Conservation (phyloP, 139 green algal species). For the Gonium pectorale region DNA sequence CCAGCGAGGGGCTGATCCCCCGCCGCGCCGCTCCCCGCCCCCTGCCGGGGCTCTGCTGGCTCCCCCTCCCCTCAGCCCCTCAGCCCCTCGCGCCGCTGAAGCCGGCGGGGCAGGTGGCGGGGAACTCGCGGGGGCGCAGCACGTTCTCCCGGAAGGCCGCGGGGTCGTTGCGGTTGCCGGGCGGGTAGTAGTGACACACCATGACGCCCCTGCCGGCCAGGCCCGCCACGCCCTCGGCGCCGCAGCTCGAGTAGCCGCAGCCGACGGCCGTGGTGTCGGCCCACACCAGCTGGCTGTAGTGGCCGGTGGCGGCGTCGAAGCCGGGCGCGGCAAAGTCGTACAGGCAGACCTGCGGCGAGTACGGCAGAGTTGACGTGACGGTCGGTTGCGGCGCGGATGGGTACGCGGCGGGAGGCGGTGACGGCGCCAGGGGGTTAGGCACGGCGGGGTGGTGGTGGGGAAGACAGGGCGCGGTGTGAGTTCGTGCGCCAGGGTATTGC, state of each 20-base stretch:
- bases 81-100: neutral
- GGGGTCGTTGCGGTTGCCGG: constrained; percentile 19
- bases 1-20: no score
- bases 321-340: constrained; percentile 46
- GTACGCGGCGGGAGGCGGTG: neutral
- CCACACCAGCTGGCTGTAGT: constrained; percentile 58
- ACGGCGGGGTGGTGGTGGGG: no score
- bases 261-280: constrained; percentile 25
- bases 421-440: neutral
- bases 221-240: neutral
- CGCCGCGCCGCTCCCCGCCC: no score
- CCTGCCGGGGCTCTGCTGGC: no score
- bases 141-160: neutral
- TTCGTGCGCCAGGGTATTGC: no score
- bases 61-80: no score
- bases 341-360: constrained; percentile 16
- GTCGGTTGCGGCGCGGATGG: neutral
- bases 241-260: constrained; percentile 23
- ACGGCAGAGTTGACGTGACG: neutral
- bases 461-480: neutral
- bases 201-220: constrained; percentile 4
- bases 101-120: neutral
- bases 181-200: constrained; percentile 39
- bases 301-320: constrained; percentile 30
- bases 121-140: neutral